phyloP scores from a whole-genome alignment of 2,329 filamentous ascomycete species.

The Penicillium hordei region DNA sequence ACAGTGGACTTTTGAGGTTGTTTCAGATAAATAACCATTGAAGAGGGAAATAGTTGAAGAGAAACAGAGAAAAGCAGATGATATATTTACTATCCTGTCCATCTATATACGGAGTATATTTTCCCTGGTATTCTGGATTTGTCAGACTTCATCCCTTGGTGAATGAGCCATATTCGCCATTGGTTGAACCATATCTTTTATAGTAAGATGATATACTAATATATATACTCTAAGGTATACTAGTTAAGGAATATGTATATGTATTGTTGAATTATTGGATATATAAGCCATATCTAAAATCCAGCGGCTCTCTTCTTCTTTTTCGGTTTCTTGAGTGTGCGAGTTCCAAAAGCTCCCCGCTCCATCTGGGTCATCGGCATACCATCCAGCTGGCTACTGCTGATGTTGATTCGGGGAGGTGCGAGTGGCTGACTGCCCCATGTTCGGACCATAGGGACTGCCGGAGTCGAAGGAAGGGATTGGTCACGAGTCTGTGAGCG shows the following conservation, averaged over 20 bases:
- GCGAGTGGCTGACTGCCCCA: constrained; percentile 38
- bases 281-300: constrained; percentile 30
- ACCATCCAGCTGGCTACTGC: constrained; percentile 39
- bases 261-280: background rate
- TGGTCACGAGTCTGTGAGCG: constrained; percentile 22
- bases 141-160: constrained; percentile 13
- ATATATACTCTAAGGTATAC: too few relatives aligned
- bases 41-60: background rate
- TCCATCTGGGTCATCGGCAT: constrained; percentile 45
- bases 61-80: background rate
- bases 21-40: background rate
- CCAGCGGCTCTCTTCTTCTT: constrained; percentile 43
- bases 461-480: constrained; percentile 27
- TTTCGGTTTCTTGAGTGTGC: constrained; percentile 37
- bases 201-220: background rate
- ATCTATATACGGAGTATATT: background rate
- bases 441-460: constrained; percentile 25
- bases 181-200: constrained; percentile 6
- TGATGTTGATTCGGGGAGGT: constrained; percentile 20
- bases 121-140: background rate
- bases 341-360: constrained; percentile 40
- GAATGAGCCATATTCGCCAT: constrained; percentile 22
- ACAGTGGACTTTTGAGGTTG: background rate
- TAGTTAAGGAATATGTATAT: background rate
- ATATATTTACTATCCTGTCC: background rate